phyloP scores from a whole-genome alignment of 2,329 filamentous ascomycete species.

The Sporothrix pseudoabietina region DNA sequence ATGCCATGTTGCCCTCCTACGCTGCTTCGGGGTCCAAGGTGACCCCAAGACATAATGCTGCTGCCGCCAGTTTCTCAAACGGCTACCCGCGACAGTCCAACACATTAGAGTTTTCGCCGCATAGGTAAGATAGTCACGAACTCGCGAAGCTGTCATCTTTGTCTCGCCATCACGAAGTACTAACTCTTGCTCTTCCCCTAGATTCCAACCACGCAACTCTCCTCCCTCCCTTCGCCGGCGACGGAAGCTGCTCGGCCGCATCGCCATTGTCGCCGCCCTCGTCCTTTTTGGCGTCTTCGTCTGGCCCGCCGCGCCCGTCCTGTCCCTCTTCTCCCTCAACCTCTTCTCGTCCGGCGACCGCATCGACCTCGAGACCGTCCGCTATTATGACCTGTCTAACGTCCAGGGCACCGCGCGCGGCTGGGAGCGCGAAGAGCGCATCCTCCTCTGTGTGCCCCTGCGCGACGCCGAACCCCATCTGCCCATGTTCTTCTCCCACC shows the following conservation, averaged over 20 bases:
- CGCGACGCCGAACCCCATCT: slow-evolving; percentile 91
- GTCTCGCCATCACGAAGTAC: not conserved
- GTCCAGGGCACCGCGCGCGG: slow-evolving; percentile 89
- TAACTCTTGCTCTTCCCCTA: slow-evolving; percentile 42
- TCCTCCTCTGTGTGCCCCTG: slow-evolving; percentile 90
- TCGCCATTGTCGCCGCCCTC: slow-evolving; percentile 61
- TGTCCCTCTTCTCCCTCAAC: slow-evolving; percentile 67
- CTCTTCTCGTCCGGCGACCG: slow-evolving; percentile 68
- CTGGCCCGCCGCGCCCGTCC: slow-evolving; percentile 66
- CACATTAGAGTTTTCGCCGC: slow-evolving; percentile 84
- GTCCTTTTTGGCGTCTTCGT: slow-evolving; percentile 74
- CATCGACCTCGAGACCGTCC: slow-evolving; percentile 86
- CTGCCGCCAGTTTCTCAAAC: slow-evolving; percentile 71
- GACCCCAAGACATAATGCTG: slow-evolving; percentile 79
- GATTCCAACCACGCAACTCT: slow-evolving; percentile 82
- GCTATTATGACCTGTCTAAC: slow-evolving; percentile 93
- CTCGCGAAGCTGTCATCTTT: not conserved
- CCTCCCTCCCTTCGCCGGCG: slow-evolving; percentile 71
- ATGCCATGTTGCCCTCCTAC: slow-evolving; percentile 63
- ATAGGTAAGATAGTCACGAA: slow-evolving; percentile 63
- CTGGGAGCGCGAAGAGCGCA: slow-evolving; percentile 95
- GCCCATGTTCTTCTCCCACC: slow-evolving; percentile 97
- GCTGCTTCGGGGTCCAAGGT: slow-evolving; percentile 61
- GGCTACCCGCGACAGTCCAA: slow-evolving; percentile 72
- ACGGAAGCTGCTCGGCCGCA: slow-evolving; percentile 69